Evolutionary conservation across 345 rosid genomes (phyloP), one percentile per base, ranked within the genome.

Genomic region (Moricandia arvensis): DNA sequence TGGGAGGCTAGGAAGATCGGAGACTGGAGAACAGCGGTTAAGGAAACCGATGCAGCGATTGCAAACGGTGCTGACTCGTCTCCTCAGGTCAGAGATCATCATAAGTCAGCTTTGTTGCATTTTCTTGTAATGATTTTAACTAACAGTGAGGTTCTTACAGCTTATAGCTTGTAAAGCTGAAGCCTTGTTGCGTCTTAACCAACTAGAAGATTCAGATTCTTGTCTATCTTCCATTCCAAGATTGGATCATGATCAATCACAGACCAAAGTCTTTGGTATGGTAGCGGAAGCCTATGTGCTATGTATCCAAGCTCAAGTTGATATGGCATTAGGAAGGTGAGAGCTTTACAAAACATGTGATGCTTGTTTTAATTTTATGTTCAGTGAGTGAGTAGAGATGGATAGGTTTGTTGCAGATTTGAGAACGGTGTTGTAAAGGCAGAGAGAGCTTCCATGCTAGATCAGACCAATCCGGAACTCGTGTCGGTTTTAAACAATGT

Each of bases 271-370:
- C 77, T 95, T 88, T 41, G 89, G 91, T 77, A 92, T 92, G 88
- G 81, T 85, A 59, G 81, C 85, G 35, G 96, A 90, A 79, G 97
- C 96, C 58, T 95, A 86, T 75, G 80, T 81, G 49, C 87, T 82
- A 51, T 86, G 82, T 81, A 85, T 89, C 45, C 91, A 62, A 71
- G 93, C 97, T 27, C 98, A 89, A 82, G 84, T 95, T 9, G 94
- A 95, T 63, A 87, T 89, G 96, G 94, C 98, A 68, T 63, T 87
- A 65, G 99, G 99, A 87, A 95, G 97, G 99, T 92, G 88, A 85
- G 91, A 85, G 90, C 67, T 82, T 83, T 81, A 41, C 54, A 55
- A 63, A 75, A 64, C 65, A 29, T 30, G 35, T 47, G 24, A 8
- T 75, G 21, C 59, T 78, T 64, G 70, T 69, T 63, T 71, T 68